A percentile compares a stretch with the other conserved stretches of the same genome.
Conservation (phyloP, 176 grass and related monocot species). For the Leersia perrieri region DNA sequence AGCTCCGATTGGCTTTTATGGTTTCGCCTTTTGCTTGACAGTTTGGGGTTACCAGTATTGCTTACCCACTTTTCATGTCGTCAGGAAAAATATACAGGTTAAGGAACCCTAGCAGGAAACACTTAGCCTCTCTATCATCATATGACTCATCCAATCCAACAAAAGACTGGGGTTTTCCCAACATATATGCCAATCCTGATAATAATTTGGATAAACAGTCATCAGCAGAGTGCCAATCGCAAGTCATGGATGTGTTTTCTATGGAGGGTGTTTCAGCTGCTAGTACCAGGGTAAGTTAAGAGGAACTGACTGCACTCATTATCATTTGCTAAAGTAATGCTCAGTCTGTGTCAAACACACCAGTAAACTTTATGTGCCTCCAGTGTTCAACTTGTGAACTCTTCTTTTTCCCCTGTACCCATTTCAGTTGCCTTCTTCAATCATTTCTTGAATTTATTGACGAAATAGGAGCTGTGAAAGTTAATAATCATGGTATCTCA, state of each 20-base stretch:
- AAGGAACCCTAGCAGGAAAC: constrained; percentile 68
- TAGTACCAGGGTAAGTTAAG: constrained; percentile 39
- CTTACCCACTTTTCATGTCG: constrained; percentile 24
- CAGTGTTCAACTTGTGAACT: background rate
- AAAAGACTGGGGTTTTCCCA: constrained; percentile 82
- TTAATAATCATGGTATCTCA: background rate
- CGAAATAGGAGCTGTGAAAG: background rate
- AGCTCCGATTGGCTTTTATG: background rate
- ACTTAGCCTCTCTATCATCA: constrained; percentile 65
- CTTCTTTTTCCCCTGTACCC: background rate
- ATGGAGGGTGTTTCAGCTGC: constrained; percentile 19
- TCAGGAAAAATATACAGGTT: constrained; percentile 87
- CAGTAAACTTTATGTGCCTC: background rate
- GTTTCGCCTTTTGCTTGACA: background rate
- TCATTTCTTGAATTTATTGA: background rate
- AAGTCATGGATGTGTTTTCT: constrained; percentile 34
- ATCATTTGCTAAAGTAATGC: constrained; percentile 9
- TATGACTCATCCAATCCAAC: constrained; percentile 87
- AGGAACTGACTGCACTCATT: background rate
- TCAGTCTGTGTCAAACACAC: background rate
- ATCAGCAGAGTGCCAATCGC: constrained; percentile 29
- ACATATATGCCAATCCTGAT: constrained; percentile 47
- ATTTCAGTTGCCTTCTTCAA: background rate
- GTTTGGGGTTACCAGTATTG: background rate
- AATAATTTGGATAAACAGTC: constrained; percentile 19